Conservation (phyloP, 345 rosid species). For the Citrus hindsii region DNA sequence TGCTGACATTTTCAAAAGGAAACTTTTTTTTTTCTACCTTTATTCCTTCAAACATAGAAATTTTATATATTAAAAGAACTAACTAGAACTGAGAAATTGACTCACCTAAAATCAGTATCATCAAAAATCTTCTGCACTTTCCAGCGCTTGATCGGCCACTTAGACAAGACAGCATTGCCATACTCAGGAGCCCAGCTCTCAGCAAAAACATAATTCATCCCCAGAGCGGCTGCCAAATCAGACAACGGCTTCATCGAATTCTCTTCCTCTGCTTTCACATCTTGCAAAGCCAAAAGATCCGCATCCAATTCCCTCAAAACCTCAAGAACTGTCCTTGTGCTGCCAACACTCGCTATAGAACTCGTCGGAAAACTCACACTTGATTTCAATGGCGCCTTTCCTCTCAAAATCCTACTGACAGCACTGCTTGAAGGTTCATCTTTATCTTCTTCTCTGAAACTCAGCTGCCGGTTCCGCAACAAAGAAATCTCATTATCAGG, state of each 20-base stretch:
- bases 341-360: conserved; percentile 7
- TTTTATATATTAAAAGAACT: neutral
- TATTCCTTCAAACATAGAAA: neutral
- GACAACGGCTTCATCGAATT: conserved; percentile 91
- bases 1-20: conserved; percentile 22
- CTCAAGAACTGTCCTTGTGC: conserved; percentile 58
- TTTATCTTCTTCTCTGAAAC: conserved; percentile 49
- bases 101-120: conserved; percentile 82
- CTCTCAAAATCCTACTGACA: conserved; percentile 22
- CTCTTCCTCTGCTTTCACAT: conserved; percentile 94
- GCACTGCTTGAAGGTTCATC: conserved; percentile 21
- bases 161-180: conserved; percentile 87
- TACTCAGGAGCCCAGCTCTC: conserved; percentile 99
- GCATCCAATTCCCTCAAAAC: conserved; percentile 79
- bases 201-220: conserved; percentile 86
- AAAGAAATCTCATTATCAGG: conserved; percentile 94
- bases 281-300: conserved; percentile 86
- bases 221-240: conserved; percentile 81
- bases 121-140: conserved; percentile 78
- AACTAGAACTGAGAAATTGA: neutral
- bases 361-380: conserved; percentile 29
- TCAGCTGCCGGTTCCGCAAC: conserved; percentile 50
- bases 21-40: neutral
- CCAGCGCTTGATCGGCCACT: conserved; percentile 79
- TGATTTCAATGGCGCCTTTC: conserved; percentile 41